A percentile compares a stretch with the other conserved stretches of the same genome.
These are phyloP conservation scores for Exophiala oligosperma DNA, from an alignment of 2,329 filamentous ascomycete species.

Conservation along the genomic window DNA sequence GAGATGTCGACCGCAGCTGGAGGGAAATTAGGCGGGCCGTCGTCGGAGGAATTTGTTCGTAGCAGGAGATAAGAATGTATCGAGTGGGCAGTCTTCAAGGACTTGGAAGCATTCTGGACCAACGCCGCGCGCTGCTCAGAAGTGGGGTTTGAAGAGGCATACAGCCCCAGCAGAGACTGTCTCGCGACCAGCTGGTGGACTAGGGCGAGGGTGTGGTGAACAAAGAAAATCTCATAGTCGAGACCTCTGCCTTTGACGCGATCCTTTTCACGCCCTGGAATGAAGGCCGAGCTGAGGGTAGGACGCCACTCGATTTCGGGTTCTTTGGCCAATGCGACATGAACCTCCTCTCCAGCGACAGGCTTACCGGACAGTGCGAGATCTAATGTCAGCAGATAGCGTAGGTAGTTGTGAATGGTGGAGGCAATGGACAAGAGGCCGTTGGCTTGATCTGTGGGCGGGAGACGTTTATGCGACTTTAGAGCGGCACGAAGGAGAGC, in stretches of 20 bases:
- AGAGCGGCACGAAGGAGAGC: conserved; percentile 79
- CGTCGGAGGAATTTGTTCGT: conserved; percentile 47
- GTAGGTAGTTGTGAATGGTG: conserved; percentile 74
- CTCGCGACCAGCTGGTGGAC: conserved; percentile 72
- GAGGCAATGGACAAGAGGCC: conserved; percentile 70
- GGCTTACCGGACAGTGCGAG: conserved; percentile 63
- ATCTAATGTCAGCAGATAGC: conserved; percentile 78
- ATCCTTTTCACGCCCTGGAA: conserved; percentile 64
- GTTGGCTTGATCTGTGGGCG: conserved; percentile 66
- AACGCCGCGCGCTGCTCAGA: conserved; percentile 67
- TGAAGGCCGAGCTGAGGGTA: conserved; percentile 62
- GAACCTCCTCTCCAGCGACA: conserved; percentile 62
- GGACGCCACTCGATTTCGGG: conserved; percentile 80
- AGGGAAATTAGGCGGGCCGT: conserved; percentile 39
- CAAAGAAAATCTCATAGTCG: conserved; percentile 81
- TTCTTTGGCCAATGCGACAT: conserved; percentile 65
- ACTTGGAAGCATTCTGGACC: conserved; percentile 72
- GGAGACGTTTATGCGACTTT: conserved; percentile 87
- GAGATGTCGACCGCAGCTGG: conserved; percentile 47
- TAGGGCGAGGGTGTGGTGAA: conserved; percentile 73
- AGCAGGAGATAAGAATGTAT: conserved; percentile 68
- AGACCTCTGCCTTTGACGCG: conserved; percentile 72
- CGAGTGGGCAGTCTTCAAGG: conserved; percentile 74
- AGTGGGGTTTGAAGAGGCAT: conserved; percentile 63
- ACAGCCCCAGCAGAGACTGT: conserved; percentile 69